These are phyloP conservation scores for Obelidium mucronatum DNA, from an alignment of 192 early-diverging fungal genomes.

Conservation along the genomic window DNA sequence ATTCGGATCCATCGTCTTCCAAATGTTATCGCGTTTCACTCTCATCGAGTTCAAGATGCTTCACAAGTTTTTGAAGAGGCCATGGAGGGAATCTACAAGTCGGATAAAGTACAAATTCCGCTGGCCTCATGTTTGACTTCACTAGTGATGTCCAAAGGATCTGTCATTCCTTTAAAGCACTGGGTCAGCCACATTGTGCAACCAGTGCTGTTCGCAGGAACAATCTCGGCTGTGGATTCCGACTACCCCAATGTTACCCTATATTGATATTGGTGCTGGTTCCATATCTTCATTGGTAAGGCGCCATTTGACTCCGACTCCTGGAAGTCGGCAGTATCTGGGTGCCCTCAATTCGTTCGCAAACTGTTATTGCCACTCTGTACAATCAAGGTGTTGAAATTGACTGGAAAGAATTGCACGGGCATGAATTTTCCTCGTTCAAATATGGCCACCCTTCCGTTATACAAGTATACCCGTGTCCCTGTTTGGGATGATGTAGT, in stretches of 20 bases:
- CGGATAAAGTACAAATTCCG: neutral
- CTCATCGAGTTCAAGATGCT: neutral
- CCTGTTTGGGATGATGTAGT: neutral
- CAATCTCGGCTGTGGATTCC: neutral
- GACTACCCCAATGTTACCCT: neutral
- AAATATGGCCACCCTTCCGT: neutral
- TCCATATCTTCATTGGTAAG: neutral
- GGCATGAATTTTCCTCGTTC: neutral
- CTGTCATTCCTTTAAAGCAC: conserved; percentile 5
- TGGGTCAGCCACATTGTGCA: conserved; percentile 14
- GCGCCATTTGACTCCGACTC: neutral
- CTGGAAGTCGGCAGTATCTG: neutral
- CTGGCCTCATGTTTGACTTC: neutral
- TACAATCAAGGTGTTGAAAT: neutral
- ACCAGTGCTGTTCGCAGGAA: neutral
- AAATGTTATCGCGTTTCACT: conserved; percentile 17
- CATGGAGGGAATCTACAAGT: neutral
- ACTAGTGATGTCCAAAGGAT: neutral
- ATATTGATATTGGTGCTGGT: neutral
- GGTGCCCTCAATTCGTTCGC: neutral
- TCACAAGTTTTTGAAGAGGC: neutral
- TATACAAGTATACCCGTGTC: neutral
- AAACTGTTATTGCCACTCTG: neutral
- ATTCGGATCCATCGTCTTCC: neutral
- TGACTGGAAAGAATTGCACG: neutral